Conservation (phyloP, 2,329 filamentous ascomycete genomes). For the Huntiella savannae region DNA sequence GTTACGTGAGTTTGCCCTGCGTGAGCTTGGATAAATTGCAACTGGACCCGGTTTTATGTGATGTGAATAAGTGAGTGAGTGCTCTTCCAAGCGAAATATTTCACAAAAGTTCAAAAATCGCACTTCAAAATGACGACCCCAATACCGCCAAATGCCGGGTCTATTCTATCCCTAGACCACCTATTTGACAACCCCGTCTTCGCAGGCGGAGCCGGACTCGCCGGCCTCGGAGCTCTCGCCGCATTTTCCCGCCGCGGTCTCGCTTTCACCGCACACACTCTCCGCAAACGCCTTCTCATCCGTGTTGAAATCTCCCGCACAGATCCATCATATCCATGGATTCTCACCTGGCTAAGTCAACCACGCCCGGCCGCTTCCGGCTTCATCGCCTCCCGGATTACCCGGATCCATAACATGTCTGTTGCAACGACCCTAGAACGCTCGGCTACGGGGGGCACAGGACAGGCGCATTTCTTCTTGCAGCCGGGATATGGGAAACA, state of each 20-base stretch:
- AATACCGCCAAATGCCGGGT: neutral
- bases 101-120: neutral
- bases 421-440: constrained; percentile 34
- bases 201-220: constrained; percentile 70
- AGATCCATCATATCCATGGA: constrained; percentile 84
- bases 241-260: constrained; percentile 64
- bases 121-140: neutral
- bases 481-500: constrained; percentile 85
- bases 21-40: too few relatives aligned
- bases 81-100: too few relatives aligned
- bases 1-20: too few relatives aligned
- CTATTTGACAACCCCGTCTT: constrained; percentile 46
- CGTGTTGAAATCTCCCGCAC: constrained; percentile 91
- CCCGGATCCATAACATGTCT: constrained; percentile 39
- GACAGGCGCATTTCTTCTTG: constrained; percentile 56
- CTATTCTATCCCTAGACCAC: constrained; percentile 13
- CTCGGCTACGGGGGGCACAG: constrained; percentile 39
- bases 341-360: constrained; percentile 82
- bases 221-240: constrained; percentile 64
- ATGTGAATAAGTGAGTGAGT: too few relatives aligned
- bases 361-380: constrained; percentile 44
- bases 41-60: too few relatives aligned
- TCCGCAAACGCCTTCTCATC: constrained; percentile 74
- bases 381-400: constrained; percentile 38
- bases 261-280: constrained; percentile 49